Base-by-base conservation (phyloP, 768 basidiomycete genomes). In the Hericium coralloides region DNA sequence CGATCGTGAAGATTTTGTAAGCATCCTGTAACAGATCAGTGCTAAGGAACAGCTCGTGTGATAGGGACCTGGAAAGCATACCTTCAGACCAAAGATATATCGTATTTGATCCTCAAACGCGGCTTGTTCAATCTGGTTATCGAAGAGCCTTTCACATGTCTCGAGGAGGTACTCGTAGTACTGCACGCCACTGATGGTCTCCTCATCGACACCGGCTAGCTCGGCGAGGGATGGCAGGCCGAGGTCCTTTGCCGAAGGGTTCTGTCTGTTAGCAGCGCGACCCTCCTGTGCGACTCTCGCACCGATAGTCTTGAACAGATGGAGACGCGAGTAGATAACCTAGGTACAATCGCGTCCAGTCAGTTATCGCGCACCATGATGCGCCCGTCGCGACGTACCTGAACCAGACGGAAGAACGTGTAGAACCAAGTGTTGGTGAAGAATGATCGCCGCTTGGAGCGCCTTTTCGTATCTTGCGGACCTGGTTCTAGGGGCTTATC, bases 381-480 rank as follows among this genome's bases (percentile, higher is more conserved):
- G 26, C 2, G 49, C 5, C 17, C 15, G 37, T 8, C 12, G 15
- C 15, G 12, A 68, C 85, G 50, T 58, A 93, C 95, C 84, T 98
- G 89, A 43, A 98, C 69, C 51, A 95, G 74, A 37, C 95, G 82
- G 64, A 98, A 71, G 22, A 98, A 72, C 10, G 82, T 81, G 73
- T 98, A 99, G 66, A 92, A 92, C 22, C 84, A 78, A 18, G 90
- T 92, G 71, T 97, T 98, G 58, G 85, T 84, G 71, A 92, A 98
- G 72, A 98, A 93, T 38, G 83, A 73, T 55, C 79, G 78, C 52
- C 79, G 77, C 56, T 81, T 68, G 0, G 70, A 68, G 0, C 61
- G 58, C 18, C 69, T 66, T 53, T 69, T 68, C n/a, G 68, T 68
- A 18, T 55, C 39, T 36, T n/a, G 39, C 8, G 6, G 38, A 17